Evolutionary conservation across 495 filamentous ascomycete species (phyloP), one percentile per base, ranked within the genome.

Genomic region (Aspergillus indologenus): DNA sequence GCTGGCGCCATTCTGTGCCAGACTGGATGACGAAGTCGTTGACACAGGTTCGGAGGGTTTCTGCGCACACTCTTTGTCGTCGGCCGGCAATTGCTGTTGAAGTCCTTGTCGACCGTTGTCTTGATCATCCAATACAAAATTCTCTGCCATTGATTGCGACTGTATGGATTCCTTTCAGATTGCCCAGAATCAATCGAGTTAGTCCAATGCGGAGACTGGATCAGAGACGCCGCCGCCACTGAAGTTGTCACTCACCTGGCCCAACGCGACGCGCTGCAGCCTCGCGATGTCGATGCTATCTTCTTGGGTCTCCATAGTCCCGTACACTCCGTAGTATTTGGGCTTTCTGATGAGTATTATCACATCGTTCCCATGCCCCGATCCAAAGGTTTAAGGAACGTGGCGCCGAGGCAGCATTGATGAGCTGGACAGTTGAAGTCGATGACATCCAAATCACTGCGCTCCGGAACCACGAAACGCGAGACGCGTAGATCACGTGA

Each of bases 281-380:
- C 71, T 70, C 45, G 70, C 75, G 31, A 83, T 76, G 54, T 83
- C 79, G 54, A 81, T 67, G 49, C 79, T 79, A 59, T 83, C 75
- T 5, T 68, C 65, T 57, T 80, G 75, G 22, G 72, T 76, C 45
- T 76, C 75, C 79, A 81, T 81, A 42, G 40, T 61, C 45, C n/a
- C 29, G 54, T 49, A 51, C 56, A 49, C 17, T 43, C 56, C 24
- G n/a, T 19, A 17, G 7, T 43, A 40, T 29, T 40, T 34, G 26
- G 12, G 12, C 34, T 15, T 40, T 14, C 12, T 2, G 12, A 14
- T 4, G 34, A 40, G 12, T 11, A 2, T 6, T 8, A 40, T 7
- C 2, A 14, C 34, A 40, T 40, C 12, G 5, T 11, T 14, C 34
- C 34, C 15, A 47, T 8, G n/a, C 21, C 4, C 9, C 3, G 17